phyloP scores from a whole-genome alignment of 345 rosid species.

The Lepidium aucheri region DNA sequence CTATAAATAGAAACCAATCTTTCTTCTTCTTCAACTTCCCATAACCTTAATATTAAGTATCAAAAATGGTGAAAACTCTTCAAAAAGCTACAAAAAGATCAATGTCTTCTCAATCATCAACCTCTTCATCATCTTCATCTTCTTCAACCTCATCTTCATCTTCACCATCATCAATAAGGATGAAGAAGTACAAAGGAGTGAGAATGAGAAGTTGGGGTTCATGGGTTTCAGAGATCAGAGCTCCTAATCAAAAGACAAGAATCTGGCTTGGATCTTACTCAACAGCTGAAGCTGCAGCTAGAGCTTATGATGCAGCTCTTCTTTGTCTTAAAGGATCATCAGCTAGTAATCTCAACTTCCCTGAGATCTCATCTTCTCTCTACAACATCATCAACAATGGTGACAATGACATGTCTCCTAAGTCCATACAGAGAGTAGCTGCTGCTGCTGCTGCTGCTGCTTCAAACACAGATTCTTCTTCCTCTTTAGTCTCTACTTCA shows the following conservation, averaged over 20 bases:
- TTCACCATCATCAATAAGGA: slow-evolving; percentile 25
- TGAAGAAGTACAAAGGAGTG: slow-evolving; percentile 86
- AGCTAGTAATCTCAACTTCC: slow-evolving; percentile 76
- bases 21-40: slow-evolving; percentile 13
- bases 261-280: slow-evolving; percentile 98
- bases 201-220: slow-evolving; percentile 99
- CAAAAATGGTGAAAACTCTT: slow-evolving; percentile 57
- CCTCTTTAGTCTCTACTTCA: slow-evolving; percentile 32
- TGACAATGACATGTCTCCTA: slow-evolving; percentile 27
- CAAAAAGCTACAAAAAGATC: slow-evolving; percentile 30
- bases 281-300: slow-evolving; percentile 89
- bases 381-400: slow-evolving; percentile 10
- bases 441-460: slow-evolving; percentile 34
- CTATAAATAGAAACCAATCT: slow-evolving; percentile 23
- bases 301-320: slow-evolving; percentile 98
- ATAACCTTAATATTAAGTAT: background rate
- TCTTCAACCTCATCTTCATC: slow-evolving; percentile 14
- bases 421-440: slow-evolving; percentile 31
- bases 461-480: slow-evolving; percentile 21
- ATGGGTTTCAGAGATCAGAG: slow-evolving; percentile 96
- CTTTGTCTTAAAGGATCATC: slow-evolving; percentile 84
- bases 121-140: slow-evolving; percentile 15
- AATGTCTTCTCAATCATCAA: slow-evolving; percentile 19
- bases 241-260: slow-evolving; percentile 92
- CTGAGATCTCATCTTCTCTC: slow-evolving; percentile 40